Conservation (phyloP, 805 yeast genomes). For the Yamadazyma paraphyllophila region DNA sequence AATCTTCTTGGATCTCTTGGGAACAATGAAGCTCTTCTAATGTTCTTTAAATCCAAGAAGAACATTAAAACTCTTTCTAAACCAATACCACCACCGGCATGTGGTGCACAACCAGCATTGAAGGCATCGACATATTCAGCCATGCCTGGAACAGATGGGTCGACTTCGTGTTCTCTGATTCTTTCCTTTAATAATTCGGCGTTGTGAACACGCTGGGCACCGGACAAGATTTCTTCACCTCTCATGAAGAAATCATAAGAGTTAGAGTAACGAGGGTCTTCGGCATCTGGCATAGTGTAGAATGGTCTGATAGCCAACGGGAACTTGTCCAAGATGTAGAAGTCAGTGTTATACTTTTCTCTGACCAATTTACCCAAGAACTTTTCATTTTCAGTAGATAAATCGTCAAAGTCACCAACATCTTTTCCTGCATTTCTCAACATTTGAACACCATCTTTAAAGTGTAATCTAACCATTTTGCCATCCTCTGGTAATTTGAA, state of each 20-base stretch:
- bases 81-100: conserved; percentile 99
- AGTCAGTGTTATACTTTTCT: conserved; percentile 95
- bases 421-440: conserved; percentile 84
- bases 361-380: conserved; percentile 86
- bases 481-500: conserved; percentile 92
- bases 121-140: conserved; percentile 91
- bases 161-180: conserved; percentile 79
- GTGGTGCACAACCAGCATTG: conserved; percentile 95
- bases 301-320: conserved; percentile 96
- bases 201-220: conserved; percentile 99
- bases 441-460: conserved; percentile 86
- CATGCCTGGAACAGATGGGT: conserved; percentile 77
- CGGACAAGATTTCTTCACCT: conserved; percentile 99
- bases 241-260: conserved; percentile 99
- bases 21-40: conserved; percentile 97
- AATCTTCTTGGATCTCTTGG: conserved; percentile 98
- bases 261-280: conserved; percentile 89
- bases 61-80: conserved; percentile 98
- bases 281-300: conserved; percentile 98
- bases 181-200: conserved; percentile 77
- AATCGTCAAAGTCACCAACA: conserved; percentile 84
- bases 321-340: conserved; percentile 96
- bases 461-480: conserved; percentile 85
- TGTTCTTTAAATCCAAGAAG: conserved; percentile 93
- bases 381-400: conserved; percentile 92